These are phyloP conservation scores for Cladosporium sp. DNA, from an alignment of 2,329 filamentous ascomycete genomes.

Conservation along the genomic window DNA sequence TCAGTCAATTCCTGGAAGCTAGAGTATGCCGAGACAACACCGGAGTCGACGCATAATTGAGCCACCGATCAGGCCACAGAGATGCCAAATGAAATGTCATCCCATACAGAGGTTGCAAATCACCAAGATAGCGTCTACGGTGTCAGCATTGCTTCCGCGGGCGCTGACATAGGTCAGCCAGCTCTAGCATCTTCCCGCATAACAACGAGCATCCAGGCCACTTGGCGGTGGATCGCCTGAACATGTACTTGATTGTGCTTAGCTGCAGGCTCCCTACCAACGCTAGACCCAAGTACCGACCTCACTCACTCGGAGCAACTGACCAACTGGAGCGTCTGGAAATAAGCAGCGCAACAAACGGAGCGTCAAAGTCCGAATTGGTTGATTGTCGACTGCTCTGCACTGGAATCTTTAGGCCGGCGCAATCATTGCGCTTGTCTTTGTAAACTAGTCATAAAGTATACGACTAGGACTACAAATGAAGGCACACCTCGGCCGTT, in stretches of 20 bases:
- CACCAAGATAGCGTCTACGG: not conserved
- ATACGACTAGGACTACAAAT: not conserved
- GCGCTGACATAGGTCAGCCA: not conserved
- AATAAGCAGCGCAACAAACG: not conserved
- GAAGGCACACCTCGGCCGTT: not conserved
- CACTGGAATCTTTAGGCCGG: not conserved
- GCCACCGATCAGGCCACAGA: not conserved
- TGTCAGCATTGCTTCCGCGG: not conserved
- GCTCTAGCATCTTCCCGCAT: not conserved
- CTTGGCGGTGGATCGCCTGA: not conserved
- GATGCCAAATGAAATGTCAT: not conserved
- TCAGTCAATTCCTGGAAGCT: not conserved
- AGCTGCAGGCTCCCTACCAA: not conserved
- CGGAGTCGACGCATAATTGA: not conserved
- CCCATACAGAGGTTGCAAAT: too few species aligned
- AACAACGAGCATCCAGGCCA: not conserved
- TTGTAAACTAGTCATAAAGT: too few species aligned
- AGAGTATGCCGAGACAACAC: not conserved
- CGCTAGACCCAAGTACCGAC: not conserved
- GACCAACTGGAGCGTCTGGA: not conserved
- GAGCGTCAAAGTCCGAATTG: not conserved
- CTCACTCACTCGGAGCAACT: not conserved
- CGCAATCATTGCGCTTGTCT: too few species aligned
- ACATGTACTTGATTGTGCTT: not conserved
- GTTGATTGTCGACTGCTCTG: not conserved